Conservation (phyloP, 1,139 yeast species). For the Zygoascus hellenicus region DNA sequence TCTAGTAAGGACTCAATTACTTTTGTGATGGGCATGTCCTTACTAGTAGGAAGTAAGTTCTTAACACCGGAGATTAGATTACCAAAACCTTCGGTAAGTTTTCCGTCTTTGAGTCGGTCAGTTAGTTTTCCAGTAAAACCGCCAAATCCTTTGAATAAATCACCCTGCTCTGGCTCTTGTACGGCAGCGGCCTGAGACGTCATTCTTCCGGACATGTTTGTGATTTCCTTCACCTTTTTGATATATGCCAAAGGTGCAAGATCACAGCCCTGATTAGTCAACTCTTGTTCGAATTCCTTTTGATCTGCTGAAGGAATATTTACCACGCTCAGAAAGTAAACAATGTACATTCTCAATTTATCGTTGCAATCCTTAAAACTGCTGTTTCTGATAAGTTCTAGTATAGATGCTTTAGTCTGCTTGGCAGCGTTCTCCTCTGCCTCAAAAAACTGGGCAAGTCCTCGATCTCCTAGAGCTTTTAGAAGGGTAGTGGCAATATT, state of each 20-base stretch:
- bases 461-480: constrained; percentile 76
- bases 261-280: constrained; percentile 57
- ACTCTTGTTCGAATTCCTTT: constrained; percentile 57
- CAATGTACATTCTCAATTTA: constrained; percentile 81
- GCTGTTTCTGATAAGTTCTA: constrained; percentile 38
- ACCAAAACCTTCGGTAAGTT: constrained; percentile 83
- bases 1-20: constrained; percentile 90
- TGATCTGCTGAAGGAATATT: constrained; percentile 55
- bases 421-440: constrained; percentile 62
- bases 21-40: constrained; percentile 81
- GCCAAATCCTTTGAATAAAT: constrained; percentile 61
- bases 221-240: constrained; percentile 72
- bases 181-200: constrained; percentile 29
- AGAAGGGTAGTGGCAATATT: constrained; percentile 82
- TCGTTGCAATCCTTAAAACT: constrained; percentile 54
- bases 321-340: constrained; percentile 55
- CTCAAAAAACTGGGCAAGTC: constrained; percentile 85
- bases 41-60: constrained; percentile 79
- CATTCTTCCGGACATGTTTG: constrained; percentile 52
- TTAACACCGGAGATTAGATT: constrained; percentile 84
- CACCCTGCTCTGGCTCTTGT: constrained; percentile 27
- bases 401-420: constrained; percentile 43
- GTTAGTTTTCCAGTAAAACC: constrained; percentile 71
- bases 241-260: constrained; percentile 63
- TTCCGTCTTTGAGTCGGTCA: constrained; percentile 48